Percentiles rank a stretch among this genome's conserved stretches.
phyloP scores from a whole-genome alignment of 768 basidiomycete species.

The Lentinula edodes region DNA sequence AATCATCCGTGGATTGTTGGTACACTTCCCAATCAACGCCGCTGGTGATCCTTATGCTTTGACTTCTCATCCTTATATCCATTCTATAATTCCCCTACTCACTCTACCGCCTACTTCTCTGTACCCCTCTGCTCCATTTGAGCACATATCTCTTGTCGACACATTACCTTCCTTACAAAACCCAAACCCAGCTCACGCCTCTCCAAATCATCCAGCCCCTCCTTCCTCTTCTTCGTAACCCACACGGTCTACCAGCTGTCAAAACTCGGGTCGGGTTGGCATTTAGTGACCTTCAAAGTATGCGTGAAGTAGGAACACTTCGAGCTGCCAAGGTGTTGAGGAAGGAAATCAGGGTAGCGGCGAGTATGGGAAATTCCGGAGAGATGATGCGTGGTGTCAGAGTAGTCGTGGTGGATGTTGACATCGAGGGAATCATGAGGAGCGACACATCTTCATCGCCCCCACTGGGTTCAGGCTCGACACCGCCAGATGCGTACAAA shows the following conservation, averaged over 20 bases:
- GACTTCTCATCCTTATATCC: conserved; percentile 61
- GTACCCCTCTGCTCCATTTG: conserved; percentile 52
- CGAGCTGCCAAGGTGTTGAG: conserved; percentile 71
- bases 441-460: conserved; percentile 9
- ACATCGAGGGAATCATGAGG: conserved; percentile 22
- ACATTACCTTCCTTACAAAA: conserved; percentile 66
- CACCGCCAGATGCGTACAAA: conserved; percentile 34
- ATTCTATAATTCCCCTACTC: conserved; percentile 74
- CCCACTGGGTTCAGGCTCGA: conserved; percentile 9
- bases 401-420: conserved; percentile 72
- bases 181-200: conserved; percentile 70
- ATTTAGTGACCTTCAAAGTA: conserved; percentile 59
- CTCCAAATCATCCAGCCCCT: conserved; percentile 73
- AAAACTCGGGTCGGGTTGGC: conserved; percentile 54
- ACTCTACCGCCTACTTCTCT: conserved; percentile 41
- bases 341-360: conserved; percentile 58
- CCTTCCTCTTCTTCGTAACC: conserved; percentile 68
- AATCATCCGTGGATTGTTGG: no score
- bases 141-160: conserved; percentile 57
- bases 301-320: conserved; percentile 70
- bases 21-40: conserved; percentile 68
- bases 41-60: conserved; percentile 79
- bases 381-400: conserved; percentile 62
- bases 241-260: conserved; percentile 66
- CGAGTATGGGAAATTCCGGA: conserved; percentile 40